Evolutionary conservation across 441 rosid genomes (phyloP), one percentile per base, ranked within the genome.

Genomic region (Populus hybrid): DNA sequence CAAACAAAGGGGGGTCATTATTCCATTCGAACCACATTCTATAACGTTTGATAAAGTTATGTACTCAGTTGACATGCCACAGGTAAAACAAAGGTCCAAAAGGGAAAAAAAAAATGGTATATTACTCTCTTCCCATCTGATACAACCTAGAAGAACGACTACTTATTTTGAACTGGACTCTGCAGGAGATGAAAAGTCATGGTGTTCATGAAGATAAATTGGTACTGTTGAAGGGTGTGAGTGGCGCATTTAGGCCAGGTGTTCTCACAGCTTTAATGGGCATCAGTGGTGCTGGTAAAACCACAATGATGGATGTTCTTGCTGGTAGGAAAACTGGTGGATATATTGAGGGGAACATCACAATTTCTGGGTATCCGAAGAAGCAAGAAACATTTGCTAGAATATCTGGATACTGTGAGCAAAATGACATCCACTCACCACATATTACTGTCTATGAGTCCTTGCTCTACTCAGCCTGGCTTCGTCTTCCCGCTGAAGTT

Each of bases 211-310:
- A 85, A 40, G 88, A 90, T 32, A 87, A 76, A 77, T 86, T 92
- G 78, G 90, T 83, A 23, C 84, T 95, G n/a, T 70, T 95, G 79
- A 92, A 87, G 59, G 89, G 91, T 24, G 92, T 92, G 23, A 95
- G 87, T 72, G 97, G 99, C 21, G 84, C 92, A 54, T 95, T 93
- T 78, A 87, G 95, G 87, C 98, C 99, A 10, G 99, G 97, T 9
- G 92, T 95, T 74, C 94, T 95, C 16, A 93, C 98, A 12, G 97
- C 99, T 79, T 80, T 93, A 73, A 92, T 93, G 93, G 99, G 97
- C 40, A 92, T 91, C 16, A 92, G 94, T 34, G 99, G 98, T 10
- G 98, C 99, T 30, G 99, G 97, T 10, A 95, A 87, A 80, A 86
- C 90, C 46, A 87, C 89, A 12, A 73, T 87, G 70, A 83, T 87